A percentile compares a stretch with the other conserved stretches of the same genome.
phyloP scores from a whole-genome alignment of 495 filamentous ascomycete genomes.

The Tetracladium marchalianum region DNA sequence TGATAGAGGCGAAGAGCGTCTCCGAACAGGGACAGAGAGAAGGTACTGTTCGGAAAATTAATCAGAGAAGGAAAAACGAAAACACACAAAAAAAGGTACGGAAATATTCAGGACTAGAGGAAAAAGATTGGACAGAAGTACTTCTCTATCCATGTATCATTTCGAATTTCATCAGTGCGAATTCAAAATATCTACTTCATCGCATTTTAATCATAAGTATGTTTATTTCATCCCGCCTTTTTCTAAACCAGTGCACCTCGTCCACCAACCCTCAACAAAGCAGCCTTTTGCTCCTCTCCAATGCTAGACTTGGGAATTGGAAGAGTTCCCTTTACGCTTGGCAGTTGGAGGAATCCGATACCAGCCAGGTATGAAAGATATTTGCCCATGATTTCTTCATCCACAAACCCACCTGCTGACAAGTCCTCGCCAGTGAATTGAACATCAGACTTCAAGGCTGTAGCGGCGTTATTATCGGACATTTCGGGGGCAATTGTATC shows the following conservation, averaged over 20 bases:
- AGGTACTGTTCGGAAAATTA: conserved; percentile 59
- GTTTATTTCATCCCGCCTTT: not conserved
- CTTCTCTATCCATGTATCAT: no score
- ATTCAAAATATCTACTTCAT: no score
- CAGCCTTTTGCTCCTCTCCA: conserved; percentile 16
- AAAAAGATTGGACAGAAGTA: no score
- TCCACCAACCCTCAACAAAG: conserved; percentile 18
- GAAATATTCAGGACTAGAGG: no score
- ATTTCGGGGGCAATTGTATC: conserved; percentile 73
- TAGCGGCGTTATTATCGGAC: conserved; percentile 62
- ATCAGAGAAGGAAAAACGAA: conserved; percentile 51
- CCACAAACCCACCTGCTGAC: conserved; percentile 52
- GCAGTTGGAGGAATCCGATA: conserved; percentile 58
- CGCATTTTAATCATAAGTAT: no score
- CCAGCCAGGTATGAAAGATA: conserved; percentile 66
- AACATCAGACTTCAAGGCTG: conserved; percentile 50
- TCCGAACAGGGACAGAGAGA: no score
- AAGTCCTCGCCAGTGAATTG: conserved; percentile 54
- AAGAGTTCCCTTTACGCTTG: conserved; percentile 31
- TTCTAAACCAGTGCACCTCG: conserved; percentile 13
- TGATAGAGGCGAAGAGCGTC: no score
- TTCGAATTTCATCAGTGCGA: no score
- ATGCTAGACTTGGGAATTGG: conserved; percentile 5
- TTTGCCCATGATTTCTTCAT: conserved; percentile 56
- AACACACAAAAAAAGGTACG: no score